Percentiles rank a stretch among this genome's conserved stretches.
Evolutionary conservation across 106 monocot species (phyloP).

Genomic region (Dendrobium catenatum): DNA sequence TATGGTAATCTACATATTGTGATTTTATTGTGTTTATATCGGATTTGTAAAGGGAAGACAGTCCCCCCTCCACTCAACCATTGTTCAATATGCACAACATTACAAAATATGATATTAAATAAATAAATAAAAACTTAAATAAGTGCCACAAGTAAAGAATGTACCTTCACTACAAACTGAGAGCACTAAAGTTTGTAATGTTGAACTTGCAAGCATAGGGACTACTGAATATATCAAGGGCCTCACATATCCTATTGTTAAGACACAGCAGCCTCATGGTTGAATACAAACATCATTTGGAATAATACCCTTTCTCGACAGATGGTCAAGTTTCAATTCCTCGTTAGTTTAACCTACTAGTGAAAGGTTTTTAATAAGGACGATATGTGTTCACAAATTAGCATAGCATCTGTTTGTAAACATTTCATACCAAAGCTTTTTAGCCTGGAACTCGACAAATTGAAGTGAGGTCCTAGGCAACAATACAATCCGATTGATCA

Average conservation of each 20-base stretch:
- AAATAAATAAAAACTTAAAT: too few relatives aligned
- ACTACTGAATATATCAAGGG: slow-evolving; percentile 40
- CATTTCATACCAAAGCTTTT: slow-evolving; percentile 98
- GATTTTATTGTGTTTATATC: too few relatives aligned
- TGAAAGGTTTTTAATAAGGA: slow-evolving; percentile 61
- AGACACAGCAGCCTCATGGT: slow-evolving; percentile 47
- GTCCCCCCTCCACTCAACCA: too few relatives aligned
- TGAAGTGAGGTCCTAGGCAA: too few relatives aligned
- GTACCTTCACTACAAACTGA: slow-evolving; percentile 61
- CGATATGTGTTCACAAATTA: slow-evolving; percentile 70
- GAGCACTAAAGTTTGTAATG: slow-evolving; percentile 33
- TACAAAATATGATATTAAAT: too few relatives aligned
- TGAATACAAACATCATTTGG: slow-evolving; percentile 38
- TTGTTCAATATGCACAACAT: too few relatives aligned
- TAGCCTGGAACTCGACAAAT: slow-evolving; percentile 37
- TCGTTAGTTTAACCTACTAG: slow-evolving; percentile 50
- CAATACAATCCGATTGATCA: too few relatives aligned
- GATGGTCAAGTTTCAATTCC: slow-evolving; percentile 39
- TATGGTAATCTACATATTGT: too few relatives aligned
- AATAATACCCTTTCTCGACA: slow-evolving; percentile 44
- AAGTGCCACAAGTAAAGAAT: background rate
- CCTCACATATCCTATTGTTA: slow-evolving; percentile 38
- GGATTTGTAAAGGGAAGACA: too few relatives aligned
- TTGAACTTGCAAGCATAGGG: slow-evolving; percentile 30
- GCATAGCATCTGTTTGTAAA: slow-evolving; percentile 57